Conservation (phyloP, 805 yeast genomes). For the Yamadazyma philogaea region DNA sequence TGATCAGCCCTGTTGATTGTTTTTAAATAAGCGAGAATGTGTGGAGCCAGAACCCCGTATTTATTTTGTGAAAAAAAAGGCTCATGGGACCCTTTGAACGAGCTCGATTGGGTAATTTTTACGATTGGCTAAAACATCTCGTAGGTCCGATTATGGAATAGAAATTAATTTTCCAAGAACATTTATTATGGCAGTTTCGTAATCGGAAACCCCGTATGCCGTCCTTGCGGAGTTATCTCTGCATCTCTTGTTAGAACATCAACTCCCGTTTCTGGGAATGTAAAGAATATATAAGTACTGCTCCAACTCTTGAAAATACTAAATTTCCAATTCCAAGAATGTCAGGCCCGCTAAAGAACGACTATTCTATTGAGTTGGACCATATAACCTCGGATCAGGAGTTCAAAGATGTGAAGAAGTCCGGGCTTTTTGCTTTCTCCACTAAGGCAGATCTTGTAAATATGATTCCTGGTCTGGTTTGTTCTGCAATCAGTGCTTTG, state of each 20-base stretch:
- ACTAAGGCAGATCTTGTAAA: slow-evolving; percentile 15
- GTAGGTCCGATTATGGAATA: slow-evolving; percentile 7
- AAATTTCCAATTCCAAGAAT: slow-evolving; percentile 79
- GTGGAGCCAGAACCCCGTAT: no score
- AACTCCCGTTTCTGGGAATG: background rate
- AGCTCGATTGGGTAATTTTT: slow-evolving; percentile 13
- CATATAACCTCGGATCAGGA: background rate
- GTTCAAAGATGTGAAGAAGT: slow-evolving; percentile 2
- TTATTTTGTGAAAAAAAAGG: no score
- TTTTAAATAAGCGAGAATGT: no score
- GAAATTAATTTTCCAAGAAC: background rate
- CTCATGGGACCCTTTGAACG: slow-evolving; percentile 12
- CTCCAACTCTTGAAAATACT: slow-evolving; percentile 80
- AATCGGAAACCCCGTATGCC: background rate
- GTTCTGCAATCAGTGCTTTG: slow-evolving; percentile 52
- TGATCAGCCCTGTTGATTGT: no score
- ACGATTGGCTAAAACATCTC: slow-evolving; percentile 9
- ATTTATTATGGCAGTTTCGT: background rate
- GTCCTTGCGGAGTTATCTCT: background rate
- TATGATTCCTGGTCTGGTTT: slow-evolving; percentile 22
- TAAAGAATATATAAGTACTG: slow-evolving; percentile 31
- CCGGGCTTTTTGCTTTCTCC: slow-evolving; percentile 18
- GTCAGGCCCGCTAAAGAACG: slow-evolving; percentile 35
- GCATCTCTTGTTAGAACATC: background rate
- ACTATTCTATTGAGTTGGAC: slow-evolving; percentile 3